Conservation (phyloP, 257 asterid species). For the Capsicum rhomboideum region DNA sequence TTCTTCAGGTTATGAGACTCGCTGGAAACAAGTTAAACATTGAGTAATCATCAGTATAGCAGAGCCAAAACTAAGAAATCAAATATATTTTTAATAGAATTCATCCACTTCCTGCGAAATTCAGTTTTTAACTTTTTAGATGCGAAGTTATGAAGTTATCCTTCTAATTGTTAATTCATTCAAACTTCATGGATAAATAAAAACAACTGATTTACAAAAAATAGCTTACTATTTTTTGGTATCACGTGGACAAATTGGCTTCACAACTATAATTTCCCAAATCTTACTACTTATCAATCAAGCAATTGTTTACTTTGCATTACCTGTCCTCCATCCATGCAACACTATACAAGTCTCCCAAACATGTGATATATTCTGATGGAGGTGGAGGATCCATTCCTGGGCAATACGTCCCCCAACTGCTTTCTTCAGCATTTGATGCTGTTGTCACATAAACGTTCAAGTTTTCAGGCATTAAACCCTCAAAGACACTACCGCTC, state of each 20-base stretch:
- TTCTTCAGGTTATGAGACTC: conserved; percentile 73
- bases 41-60: background rate
- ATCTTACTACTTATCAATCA: background rate
- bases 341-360: conserved; percentile 89
- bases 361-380: conserved; percentile 57
- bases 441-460: conserved; percentile 81
- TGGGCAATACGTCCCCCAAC: conserved; percentile 88
- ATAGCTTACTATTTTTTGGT: background rate
- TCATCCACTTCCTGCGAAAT: too few species aligned
- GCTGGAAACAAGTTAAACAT: conserved; percentile 24
- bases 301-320: background rate
- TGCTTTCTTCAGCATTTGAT: conserved; percentile 76
- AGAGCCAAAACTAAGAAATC: background rate
- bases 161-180: background rate
- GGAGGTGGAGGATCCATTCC: conserved; percentile 67
- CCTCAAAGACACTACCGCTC: conserved; percentile 84
- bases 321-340: conserved; percentile 99
- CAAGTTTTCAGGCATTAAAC: conserved; percentile 69
- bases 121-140: too few species aligned
- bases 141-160: too few species aligned
- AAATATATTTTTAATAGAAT: too few species aligned
- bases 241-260: background rate
- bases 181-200: background rate
- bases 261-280: background rate
- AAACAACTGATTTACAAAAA: too few species aligned